A percentile compares a stretch with the other conserved stretches of the same genome.
Conservation (phyloP, 1,284 basidiomycete species). For the Paramarasmius palmivorus region DNA sequence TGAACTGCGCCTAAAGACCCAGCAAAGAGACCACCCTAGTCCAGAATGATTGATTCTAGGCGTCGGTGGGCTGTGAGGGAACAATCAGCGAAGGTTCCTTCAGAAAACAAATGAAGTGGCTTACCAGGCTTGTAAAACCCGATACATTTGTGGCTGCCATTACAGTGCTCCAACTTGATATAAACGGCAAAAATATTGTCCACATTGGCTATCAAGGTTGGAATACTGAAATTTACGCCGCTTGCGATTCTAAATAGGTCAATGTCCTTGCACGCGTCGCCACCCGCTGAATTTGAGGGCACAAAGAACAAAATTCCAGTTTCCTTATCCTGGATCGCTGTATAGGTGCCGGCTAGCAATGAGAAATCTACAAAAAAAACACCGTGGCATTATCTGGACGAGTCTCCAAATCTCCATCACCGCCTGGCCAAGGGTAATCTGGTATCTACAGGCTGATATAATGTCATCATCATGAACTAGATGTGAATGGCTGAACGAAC, state of each 20-base stretch:
- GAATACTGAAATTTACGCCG: constrained; percentile 17
- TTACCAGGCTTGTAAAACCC: constrained; percentile 15
- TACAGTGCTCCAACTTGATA: constrained; percentile 22
- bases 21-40: neutral
- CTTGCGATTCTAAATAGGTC: constrained; percentile 21
- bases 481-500: constrained; percentile 1
- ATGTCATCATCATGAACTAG: neutral
- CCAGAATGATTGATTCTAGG: constrained; percentile 5
- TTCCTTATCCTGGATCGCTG: constrained; percentile 20
- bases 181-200: constrained; percentile 18
- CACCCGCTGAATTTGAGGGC: neutral
- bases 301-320: constrained; percentile 14
- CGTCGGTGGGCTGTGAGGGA: constrained; percentile 2
- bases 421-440: neutral
- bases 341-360: constrained; percentile 17
- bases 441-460: neutral
- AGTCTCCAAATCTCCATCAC: neutral
- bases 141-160: constrained; percentile 21
- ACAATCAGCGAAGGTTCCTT: neutral
- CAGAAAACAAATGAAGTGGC: constrained; percentile 1
- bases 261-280: constrained; percentile 18
- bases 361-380: constrained; percentile 12
- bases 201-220: constrained; percentile 21
- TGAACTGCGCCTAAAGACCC: constrained; percentile 13
- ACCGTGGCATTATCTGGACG: constrained; percentile 10